Base-by-base conservation (phyloP, 257 asterid species). In the Mentha longifolia region DNA sequence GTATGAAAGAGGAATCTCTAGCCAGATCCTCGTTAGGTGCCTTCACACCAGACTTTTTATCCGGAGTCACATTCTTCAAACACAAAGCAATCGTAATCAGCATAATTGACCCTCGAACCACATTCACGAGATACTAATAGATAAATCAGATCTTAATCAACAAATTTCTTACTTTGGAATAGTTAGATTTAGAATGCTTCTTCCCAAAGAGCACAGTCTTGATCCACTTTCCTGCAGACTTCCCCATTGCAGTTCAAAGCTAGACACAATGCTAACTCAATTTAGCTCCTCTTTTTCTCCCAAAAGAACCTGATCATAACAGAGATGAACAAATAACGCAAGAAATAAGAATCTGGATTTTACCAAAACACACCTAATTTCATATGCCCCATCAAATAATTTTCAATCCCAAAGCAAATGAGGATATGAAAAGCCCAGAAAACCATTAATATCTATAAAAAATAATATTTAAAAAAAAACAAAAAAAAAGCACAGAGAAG, bases 141-240 rank as follows among this genome's bases (percentile, higher is more conserved):
- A 75, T 25, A 68, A 61, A 63, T 49, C 61, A 49, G 17, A 61
- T 51, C 65, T 49, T 7, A 73, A 39, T 74, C 57, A 22, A 49
- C 20, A 22, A 30, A 61, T 46, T 66, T 59, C 95, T 85, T 84
- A 89, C 99, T 77, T 86, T 91, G 75, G 96, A 83, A 73, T 79
- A 85, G 62, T 52, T 82, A 31, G 98, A 79, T 76, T 87, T 89
- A 13, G 99, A 84, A 52, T 83, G 57, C 77, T 95, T 95, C 88
- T 92, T 95, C 65, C 99, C 96, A n/a, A 89, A 92, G 71, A 95
- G 99, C 19, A 89, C 92, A 20, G 89, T 71, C 83, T 92, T 95
- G 86, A 95, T 89, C 99, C 99, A 95, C 73, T 85, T 95, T 71
- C 84, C 97, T 0, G 99, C 95, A 83, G 99, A 95, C 82, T 91